Evolutionary conservation across 148 eudicot species (phyloP), one percentile per base, ranked within the genome.

Genomic region (Oxyria digyna): DNA sequence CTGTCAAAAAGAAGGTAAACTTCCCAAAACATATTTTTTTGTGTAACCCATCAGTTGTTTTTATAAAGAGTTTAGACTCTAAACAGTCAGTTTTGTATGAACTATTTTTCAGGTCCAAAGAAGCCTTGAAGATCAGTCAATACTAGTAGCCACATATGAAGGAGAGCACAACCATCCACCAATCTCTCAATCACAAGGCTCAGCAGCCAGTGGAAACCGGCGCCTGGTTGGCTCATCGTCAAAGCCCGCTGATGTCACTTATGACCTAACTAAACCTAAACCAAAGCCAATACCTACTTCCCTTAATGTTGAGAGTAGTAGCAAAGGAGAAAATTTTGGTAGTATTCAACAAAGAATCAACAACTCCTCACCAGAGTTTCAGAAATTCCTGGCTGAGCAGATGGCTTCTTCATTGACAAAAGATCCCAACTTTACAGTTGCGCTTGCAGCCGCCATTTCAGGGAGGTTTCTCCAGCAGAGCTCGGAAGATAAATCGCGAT

Each of bases 101-200:
- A 10, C 24, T 35, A 38, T 43, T 31, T 43, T 49, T 62, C 54
- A 90, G 96, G 97, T 91, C 35, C 96, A 88, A 81, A 87, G 87
- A 83, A 91, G 96, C 74, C 79, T 79, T 6, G 84, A 77, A 67
- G 96, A 89, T 76, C 85, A 83, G 46, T 77, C 86, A 4, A 29
- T 91, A 42, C 21, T 91, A 55, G 96, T 91, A 8, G 96, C 92
- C 8, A 85, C 85, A 3, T 91, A 91, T 24, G 97, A 91, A 79
- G 97, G 96, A 0, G 85, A 89, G n/a, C 97, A 91, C 79, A 87
- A 91, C 79, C 97, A 91, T 74, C 77, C 74, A 32, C 82, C 75
- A 46, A 17, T 35, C 38, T 35, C 38, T 35, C 38, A 35, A 35
- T 2, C 18, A 55, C 26, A 73, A 6, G 79, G 78, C 45, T 63